Evolutionary conservation across 2,329 filamentous ascomycete genomes (phyloP), one percentile per base, ranked within the genome.

Genomic region (Rutstroemia sp.): DNA sequence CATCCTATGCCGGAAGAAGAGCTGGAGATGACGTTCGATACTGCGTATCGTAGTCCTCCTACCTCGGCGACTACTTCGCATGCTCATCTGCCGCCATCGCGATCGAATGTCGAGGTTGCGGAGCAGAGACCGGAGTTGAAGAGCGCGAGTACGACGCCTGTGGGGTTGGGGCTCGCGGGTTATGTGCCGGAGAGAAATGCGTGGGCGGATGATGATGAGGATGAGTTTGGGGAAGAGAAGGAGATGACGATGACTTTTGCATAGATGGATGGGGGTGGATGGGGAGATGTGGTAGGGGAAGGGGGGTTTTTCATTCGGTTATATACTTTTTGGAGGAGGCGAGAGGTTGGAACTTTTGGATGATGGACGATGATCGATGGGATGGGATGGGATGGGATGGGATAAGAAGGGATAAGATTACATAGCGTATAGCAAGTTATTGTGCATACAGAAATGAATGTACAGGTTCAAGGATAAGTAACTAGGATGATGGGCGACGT

Each of bases 231-330:
- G 51, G 79, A 81, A 66, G 87, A 90, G 70, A 82, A 83, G 68
- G 87, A 90, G 71, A 88, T 92, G 61, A 79, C 81, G 34, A 87
- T 92, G 86, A 90, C 86, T 61, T 92, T 92, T 81, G 88, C 68
- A 63, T 68, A 65, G 37, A 30, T 49, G 6, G 10, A 21, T 41
- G 21, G n/a, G 37, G 2, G 8, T 34, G 21, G 12, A 10, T 50
- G 9, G 21, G 5, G 34, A 12, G 2, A 30, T 2, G n/a, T 39
- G 30, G 46, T 38, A 16, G 14, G 14, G 8, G 10, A 18, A 4
- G 5, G 3, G 7, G 42, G 3, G 2, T n/a, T 19, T 41, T 21
- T 34, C n/a, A 16, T n/a, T 16, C 8, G 21, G 21, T 12, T 52
- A 39, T 5, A 52, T 41, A n/a, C n/a, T 23, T 19, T 52, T 27